phyloP scores from a whole-genome alignment of 208 protist genomes.

The Wallacemonas sp. region DNA sequence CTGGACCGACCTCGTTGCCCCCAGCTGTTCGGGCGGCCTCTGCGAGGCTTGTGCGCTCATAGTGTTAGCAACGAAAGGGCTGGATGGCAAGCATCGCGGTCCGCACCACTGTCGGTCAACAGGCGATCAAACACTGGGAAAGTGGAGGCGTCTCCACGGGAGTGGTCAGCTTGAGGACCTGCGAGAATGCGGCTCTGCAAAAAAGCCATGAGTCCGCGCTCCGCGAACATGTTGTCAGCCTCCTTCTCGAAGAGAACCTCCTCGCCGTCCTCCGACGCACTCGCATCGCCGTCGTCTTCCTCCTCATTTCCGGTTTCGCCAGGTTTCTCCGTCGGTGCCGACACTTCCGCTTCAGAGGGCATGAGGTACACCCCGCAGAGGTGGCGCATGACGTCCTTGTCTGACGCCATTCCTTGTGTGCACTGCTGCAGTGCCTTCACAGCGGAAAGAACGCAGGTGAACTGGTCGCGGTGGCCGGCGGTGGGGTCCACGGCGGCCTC shows the following conservation, averaged over 20 bases:
- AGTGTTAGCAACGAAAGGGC: constrained; percentile 7
- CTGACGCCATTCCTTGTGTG: neutral
- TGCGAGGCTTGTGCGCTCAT: no score
- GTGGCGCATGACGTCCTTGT: neutral
- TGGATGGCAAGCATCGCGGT: constrained; percentile 4
- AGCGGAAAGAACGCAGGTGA: constrained; percentile 52
- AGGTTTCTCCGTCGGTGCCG: no score
- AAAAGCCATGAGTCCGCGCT: constrained; percentile 48
- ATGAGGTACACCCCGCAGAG: neutral
- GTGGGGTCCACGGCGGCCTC: neutral
- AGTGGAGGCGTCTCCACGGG: neutral
- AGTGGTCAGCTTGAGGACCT: neutral
- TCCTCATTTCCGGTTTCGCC: constrained; percentile 7
- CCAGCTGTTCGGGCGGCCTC: no score
- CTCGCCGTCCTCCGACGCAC: constrained; percentile 23
- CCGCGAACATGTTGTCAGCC: constrained; percentile 83
- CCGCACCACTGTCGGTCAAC: neutral
- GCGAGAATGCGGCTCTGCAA: constrained; percentile 24
- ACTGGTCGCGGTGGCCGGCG: constrained; percentile 34
- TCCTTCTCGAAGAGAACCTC: constrained; percentile 87
- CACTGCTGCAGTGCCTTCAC: constrained; percentile 29
- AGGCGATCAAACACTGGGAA: constrained; percentile 11
- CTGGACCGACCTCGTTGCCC: no score
- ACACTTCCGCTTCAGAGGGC: no score
- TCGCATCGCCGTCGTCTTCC: constrained; percentile 15